phyloP scores from a whole-genome alignment of 2,329 filamentous ascomycete genomes.

The Claviceps paspali region DNA sequence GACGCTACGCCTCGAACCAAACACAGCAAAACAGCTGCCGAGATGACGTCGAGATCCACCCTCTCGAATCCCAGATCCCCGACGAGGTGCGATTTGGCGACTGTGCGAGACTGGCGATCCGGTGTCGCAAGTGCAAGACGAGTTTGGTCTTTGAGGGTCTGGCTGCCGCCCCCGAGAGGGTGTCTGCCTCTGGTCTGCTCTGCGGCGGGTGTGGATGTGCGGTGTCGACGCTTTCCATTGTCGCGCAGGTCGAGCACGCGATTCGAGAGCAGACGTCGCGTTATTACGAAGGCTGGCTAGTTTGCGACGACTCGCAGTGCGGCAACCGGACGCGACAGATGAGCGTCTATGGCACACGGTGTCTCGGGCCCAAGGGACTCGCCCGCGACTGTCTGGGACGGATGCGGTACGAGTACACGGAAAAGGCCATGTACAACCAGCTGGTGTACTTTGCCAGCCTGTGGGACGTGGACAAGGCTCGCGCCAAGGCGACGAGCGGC shows the following conservation, averaged over 20 bases:
- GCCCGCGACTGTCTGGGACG: slow-evolving; percentile 71
- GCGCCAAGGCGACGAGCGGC: slow-evolving; percentile 31
- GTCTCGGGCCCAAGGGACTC: slow-evolving; percentile 73
- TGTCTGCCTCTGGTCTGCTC: slow-evolving; percentile 59
- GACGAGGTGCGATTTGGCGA: slow-evolving; percentile 81
- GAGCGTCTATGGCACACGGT: slow-evolving; percentile 81
- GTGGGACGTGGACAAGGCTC: slow-evolving; percentile 81
- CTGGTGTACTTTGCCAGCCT: slow-evolving; percentile 71
- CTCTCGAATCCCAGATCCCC: slow-evolving; percentile 85
- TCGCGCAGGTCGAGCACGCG: slow-evolving; percentile 76
- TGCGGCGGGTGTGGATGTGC: slow-evolving; percentile 54
- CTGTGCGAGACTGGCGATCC: slow-evolving; percentile 59
- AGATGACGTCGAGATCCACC: slow-evolving; percentile 62
- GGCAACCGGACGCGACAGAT: slow-evolving; percentile 79
- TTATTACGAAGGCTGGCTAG: slow-evolving; percentile 87
- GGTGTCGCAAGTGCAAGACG: slow-evolving; percentile 67
- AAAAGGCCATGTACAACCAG: slow-evolving; percentile 91
- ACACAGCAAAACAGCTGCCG: slow-evolving; percentile 32
- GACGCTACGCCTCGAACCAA: slow-evolving; percentile 52
- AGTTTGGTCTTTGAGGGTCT: slow-evolving; percentile 66
- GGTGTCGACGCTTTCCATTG: slow-evolving; percentile 56
- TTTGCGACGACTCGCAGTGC: slow-evolving; percentile 81
- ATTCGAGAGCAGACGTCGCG: slow-evolving; percentile 62
- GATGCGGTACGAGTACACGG: slow-evolving; percentile 77
- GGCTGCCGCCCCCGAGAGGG: slow-evolving; percentile 35